Conservation (phyloP, 176 grass and related monocot species). For the Triticum turgidum region DNA sequence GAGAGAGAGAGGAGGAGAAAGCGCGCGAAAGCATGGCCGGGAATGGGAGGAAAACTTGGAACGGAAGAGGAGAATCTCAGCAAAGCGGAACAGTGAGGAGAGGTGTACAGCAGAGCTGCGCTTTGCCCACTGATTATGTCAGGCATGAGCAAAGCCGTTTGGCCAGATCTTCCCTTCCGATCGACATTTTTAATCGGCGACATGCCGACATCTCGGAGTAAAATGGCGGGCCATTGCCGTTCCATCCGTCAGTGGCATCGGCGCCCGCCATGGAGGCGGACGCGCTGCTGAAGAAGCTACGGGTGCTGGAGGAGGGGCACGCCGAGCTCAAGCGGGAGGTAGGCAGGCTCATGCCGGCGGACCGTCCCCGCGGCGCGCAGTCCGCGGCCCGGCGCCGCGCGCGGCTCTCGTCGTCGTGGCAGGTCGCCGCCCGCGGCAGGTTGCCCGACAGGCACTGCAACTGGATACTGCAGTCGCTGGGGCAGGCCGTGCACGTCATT, state of each 20-base stretch:
- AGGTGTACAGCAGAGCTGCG: background rate
- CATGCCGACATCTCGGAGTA: no score
- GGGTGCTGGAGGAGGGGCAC: slow-evolving; percentile 66
- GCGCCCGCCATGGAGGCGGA: slow-evolving; percentile 41
- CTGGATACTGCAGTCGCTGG: slow-evolving; percentile 71
- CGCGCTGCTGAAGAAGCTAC: slow-evolving; percentile 63
- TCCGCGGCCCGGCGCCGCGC: slow-evolving; percentile 15
- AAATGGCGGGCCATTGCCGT: background rate
- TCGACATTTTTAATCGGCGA: background rate
- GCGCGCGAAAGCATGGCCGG: background rate
- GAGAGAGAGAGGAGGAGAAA: background rate
- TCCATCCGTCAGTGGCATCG: background rate
- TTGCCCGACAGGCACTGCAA: slow-evolving; percentile 72
- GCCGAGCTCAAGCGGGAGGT: slow-evolving; percentile 21
- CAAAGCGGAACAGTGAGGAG: background rate
- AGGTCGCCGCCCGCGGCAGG: slow-evolving; percentile 27
- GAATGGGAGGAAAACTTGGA: background rate
- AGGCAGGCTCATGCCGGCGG: background rate
- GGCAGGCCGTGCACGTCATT: slow-evolving; percentile 79
- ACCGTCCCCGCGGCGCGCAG: background rate
- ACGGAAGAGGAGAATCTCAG: background rate
- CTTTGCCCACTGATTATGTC: background rate
- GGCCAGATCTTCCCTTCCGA: background rate
- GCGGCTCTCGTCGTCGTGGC: slow-evolving; percentile 23
- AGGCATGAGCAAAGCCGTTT: slow-evolving; percentile 11